phyloP scores from a whole-genome alignment of 139 green algal species.

The Axilococcus clingmanii region DNA sequence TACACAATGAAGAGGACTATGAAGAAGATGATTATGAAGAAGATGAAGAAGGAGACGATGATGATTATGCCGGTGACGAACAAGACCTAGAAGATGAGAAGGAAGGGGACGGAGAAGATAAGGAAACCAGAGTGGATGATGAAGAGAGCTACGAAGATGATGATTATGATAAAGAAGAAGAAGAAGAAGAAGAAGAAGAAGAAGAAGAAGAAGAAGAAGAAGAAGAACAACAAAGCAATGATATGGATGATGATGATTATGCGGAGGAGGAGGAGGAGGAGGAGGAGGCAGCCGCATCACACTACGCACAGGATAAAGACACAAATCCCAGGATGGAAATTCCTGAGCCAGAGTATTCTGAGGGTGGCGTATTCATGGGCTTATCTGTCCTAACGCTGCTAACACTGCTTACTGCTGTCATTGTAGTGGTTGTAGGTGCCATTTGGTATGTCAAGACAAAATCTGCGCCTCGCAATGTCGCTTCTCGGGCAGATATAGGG shows the following conservation, averaged over 20 bases:
- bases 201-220: conserved; percentile 3
- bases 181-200: neutral
- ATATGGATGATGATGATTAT: neutral
- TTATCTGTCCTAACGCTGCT: no score
- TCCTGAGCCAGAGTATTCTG: no score
- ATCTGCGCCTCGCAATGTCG: no score
- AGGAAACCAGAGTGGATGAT: neutral
- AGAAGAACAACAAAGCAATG: neutral
- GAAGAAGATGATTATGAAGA: neutral
- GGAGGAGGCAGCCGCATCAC: neutral
- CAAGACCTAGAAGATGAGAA: neutral
- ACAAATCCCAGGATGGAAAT: neutral
- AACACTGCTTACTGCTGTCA: no score
- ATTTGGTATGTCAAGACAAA: no score
- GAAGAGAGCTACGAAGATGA: neutral
- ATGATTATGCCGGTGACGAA: conserved; percentile 1
- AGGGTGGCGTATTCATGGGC: no score
- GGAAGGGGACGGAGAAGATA: neutral
- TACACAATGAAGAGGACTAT: neutral
- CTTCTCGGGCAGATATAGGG: no score
- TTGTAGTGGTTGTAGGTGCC: no score
- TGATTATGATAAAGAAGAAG: neutral
- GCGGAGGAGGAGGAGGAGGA: neutral
- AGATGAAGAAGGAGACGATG: neutral
- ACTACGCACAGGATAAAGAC: neutral